Evolutionary conservation across 441 rosid genomes (phyloP).

Genomic region (Capsella rubella): DNA sequence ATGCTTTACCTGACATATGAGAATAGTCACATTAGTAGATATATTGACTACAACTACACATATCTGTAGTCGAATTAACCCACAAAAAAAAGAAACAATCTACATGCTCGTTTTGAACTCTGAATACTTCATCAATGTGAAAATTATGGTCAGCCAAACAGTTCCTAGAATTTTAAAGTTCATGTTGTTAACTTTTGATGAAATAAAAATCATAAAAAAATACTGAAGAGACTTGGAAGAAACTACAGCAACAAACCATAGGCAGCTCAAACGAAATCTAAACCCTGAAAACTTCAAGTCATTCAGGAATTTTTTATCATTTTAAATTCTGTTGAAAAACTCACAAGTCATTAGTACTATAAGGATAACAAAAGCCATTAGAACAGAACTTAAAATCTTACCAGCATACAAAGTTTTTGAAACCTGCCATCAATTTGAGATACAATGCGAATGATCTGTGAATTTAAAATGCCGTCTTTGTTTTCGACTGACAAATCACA

Average conservation of each 20-base stretch:
- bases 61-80: neutral
- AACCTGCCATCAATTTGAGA: constrained; percentile 65
- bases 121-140: neutral
- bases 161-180: neutral
- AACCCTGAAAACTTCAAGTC: neutral
- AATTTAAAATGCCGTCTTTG: constrained; percentile 55
- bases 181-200: neutral
- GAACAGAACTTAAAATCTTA: constrained; percentile 33
- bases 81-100: neutral
- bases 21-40: constrained; percentile 14
- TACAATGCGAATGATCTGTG: constrained; percentile 50
- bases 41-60: constrained; percentile 20
- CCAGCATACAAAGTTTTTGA: constrained; percentile 63
- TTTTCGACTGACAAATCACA: constrained; percentile 66
- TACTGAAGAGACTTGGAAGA: too few relatives aligned
- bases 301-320: neutral
- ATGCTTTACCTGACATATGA: constrained; percentile 52
- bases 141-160: neutral
- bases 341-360: neutral
- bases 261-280: neutral
- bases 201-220: too few relatives aligned
- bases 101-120: neutral
- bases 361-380: constrained; percentile 1
- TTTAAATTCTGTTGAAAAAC: constrained; percentile 1
- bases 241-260: neutral